Percentiles rank a stretch among this genome's conserved stretches.
Evolutionary conservation across 768 basidiomycete genomes (phyloP).

Genomic region (Lactarius vividus): DNA sequence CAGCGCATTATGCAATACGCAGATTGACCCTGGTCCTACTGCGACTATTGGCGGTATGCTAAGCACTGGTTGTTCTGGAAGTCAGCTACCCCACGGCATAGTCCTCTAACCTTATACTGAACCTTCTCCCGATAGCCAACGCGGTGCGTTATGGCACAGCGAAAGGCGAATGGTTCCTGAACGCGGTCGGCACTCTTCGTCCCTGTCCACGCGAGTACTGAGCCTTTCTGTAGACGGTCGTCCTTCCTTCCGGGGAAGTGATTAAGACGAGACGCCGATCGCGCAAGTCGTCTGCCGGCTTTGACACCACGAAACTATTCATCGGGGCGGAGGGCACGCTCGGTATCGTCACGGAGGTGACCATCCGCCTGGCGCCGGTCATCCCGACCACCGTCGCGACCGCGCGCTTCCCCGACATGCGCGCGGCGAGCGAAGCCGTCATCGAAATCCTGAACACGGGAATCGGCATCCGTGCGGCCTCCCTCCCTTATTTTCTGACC

Average conservation of each 20-base stretch:
- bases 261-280: constrained; percentile 82
- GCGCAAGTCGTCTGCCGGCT: constrained; percentile 85
- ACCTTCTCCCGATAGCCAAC: constrained; percentile 48
- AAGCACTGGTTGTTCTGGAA: constrained; percentile 84
- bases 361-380: constrained; percentile 76
- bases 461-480: constrained; percentile 65
- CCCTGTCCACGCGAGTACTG: neutral
- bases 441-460: constrained; percentile 69
- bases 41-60: constrained; percentile 87
- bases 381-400: constrained; percentile 82
- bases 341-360: constrained; percentile 89
- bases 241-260: constrained; percentile 83
- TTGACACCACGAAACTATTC: constrained; percentile 81
- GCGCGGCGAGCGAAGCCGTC: constrained; percentile 70
- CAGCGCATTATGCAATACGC: constrained; percentile 1
- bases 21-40: constrained; percentile 76
- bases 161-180: constrained; percentile 88
- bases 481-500: neutral
- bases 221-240: constrained; percentile 61
- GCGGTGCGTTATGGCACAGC: constrained; percentile 88
- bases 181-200: constrained; percentile 50
- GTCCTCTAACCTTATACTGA: neutral
- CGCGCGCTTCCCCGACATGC: constrained; percentile 76
- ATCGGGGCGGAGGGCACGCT: constrained; percentile 82
- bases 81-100: constrained; percentile 38